Evolutionary conservation across 768 basidiomycete genomes (phyloP).

Genomic region (Gymnopilus dilepis): DNA sequence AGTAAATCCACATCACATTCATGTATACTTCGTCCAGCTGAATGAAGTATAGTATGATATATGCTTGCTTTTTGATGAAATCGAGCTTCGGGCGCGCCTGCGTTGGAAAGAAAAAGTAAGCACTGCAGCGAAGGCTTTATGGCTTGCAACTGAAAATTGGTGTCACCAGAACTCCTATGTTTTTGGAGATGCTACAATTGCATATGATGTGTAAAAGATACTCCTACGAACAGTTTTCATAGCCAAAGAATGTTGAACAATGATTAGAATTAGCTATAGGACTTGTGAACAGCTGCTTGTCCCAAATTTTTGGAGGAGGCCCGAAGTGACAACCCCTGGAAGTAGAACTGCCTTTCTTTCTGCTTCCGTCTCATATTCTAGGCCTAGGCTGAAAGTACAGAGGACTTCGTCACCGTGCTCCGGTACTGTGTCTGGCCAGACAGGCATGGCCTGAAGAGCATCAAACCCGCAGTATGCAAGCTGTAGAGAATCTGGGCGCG

Average conservation of each 20-base stretch:
- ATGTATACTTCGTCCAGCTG: neutral
- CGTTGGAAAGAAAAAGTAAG: slow-evolving; percentile 22
- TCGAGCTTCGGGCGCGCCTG: slow-evolving; percentile 15
- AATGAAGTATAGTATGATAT: slow-evolving; percentile 20
- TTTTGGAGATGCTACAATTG: slow-evolving; percentile 14
- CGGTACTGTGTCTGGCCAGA: slow-evolving; percentile 6
- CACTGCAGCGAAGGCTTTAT: neutral
- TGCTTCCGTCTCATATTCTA: slow-evolving; percentile 6
- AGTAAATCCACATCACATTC: neutral
- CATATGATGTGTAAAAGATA: slow-evolving; percentile 15
- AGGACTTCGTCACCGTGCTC: slow-evolving; percentile 3
- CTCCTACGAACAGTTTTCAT: neutral
- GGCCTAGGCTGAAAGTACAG: slow-evolving; percentile 16
- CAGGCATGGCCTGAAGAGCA: neutral
- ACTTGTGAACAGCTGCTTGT: no score
- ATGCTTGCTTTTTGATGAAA: slow-evolving; percentile 18
- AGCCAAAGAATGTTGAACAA: neutral
- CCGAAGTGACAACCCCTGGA: neutral
- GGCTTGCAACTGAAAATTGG: neutral
- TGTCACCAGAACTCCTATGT: neutral
- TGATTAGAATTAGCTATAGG: no score
- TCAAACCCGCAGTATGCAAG: neutral
- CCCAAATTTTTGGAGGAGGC: neutral
- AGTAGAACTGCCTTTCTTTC: slow-evolving; percentile 4
- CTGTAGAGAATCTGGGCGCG: neutral